Evolutionary conservation across 176 grass and related monocot species (phyloP).

Genomic region (Bolboschoenus planiculmis): DNA sequence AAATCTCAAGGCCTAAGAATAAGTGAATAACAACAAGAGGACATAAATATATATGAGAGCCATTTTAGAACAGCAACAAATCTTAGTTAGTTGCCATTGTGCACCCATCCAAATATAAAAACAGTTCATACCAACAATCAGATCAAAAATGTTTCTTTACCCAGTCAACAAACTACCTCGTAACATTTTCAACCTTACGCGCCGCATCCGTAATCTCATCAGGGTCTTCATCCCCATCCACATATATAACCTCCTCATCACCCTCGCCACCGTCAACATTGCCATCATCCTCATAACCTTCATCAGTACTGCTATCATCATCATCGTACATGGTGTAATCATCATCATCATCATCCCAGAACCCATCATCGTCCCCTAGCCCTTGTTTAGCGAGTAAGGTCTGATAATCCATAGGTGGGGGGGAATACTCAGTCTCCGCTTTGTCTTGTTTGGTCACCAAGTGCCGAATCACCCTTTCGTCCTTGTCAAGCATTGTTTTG

Average conservation of each 20-base stretch:
- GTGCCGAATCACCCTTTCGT: conserved; percentile 84
- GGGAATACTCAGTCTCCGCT: conserved; percentile 61
- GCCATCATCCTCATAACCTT: conserved; percentile 17
- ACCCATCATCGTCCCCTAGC: conserved; percentile 14
- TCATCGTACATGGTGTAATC: not conserved
- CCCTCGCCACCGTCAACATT: not conserved
- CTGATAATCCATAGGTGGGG: conserved; percentile 62
- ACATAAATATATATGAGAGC: too few species aligned
- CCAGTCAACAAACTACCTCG: not conserved
- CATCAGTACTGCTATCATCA: conserved; percentile 26
- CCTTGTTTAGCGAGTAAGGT: conserved; percentile 41
- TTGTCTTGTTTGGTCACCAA: conserved; percentile 72
- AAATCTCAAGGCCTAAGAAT: not conserved
- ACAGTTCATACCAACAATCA: not conserved
- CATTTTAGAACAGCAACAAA: not conserved
- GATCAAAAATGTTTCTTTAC: not conserved
- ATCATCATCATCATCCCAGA: conserved; percentile 40
- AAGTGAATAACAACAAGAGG: not conserved
- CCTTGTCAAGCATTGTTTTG: conserved; percentile 82
- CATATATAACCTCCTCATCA: conserved; percentile 62
- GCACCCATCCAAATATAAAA: not conserved
- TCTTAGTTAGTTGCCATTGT: not conserved
- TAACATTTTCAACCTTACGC: conserved; percentile 10
- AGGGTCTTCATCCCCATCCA: conserved; percentile 37
- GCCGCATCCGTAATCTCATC: conserved; percentile 22